Conservation (phyloP, 148 eudicot species). For the Nyssa sinensis region DNA sequence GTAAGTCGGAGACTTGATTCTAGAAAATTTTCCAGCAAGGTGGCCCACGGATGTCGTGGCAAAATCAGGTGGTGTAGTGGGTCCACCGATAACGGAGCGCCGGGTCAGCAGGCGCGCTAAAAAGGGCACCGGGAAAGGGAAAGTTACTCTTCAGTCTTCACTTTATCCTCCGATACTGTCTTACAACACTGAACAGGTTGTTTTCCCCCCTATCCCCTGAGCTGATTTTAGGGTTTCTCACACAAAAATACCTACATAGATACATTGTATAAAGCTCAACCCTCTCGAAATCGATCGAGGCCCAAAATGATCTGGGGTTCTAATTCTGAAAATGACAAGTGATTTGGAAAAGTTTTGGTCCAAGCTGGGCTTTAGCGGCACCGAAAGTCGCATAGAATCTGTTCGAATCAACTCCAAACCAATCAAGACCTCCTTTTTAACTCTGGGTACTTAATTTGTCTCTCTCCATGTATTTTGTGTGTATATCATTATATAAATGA, state of each 20-base stretch:
- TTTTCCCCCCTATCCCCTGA: not conserved
- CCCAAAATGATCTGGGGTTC: not conserved
- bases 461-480: not conserved
- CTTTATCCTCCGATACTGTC: not conserved
- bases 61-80: not conserved
- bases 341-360: slow-evolving; percentile 7
- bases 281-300: not conserved
- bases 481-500: not conserved
- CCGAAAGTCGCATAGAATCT: slow-evolving; percentile 17
- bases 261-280: not conserved
- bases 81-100: not conserved
- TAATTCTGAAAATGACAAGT: slow-evolving; percentile 11
- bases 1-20: too few relatives aligned
- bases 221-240: slow-evolving; percentile 4
- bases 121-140: slow-evolving; percentile 8
- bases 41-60: not conserved
- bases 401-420: slow-evolving; percentile 5
- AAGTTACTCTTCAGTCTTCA: not conserved
- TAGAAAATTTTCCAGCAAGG: too few relatives aligned
- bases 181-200: too few relatives aligned
- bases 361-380: slow-evolving; percentile 4
- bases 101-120: not conserved
- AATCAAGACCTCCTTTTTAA: not conserved
- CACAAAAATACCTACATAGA: not conserved
- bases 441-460: slow-evolving; percentile 3